Conservation (phyloP, 2,329 filamentous ascomycete species). For the Pseudogymnoascus sp. region DNA sequence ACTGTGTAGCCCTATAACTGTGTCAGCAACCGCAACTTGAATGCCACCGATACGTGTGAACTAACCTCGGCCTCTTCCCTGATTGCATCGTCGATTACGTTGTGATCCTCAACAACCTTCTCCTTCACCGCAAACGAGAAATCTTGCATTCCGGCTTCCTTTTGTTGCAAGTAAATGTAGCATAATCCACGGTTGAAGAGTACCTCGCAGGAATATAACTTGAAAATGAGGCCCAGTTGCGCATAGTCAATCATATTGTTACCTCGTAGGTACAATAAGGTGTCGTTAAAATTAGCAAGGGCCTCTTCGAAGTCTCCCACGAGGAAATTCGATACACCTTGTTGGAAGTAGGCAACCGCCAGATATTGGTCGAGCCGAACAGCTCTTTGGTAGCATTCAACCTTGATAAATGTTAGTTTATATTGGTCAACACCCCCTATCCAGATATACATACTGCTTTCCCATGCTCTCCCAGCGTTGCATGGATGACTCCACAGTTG, state of each 20-base stretch:
- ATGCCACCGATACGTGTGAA: not conserved
- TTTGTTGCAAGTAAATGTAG: slow-evolving; percentile 93
- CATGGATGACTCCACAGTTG: slow-evolving; percentile 96
- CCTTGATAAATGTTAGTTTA: slow-evolving; percentile 43
- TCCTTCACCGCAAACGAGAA: slow-evolving; percentile 85
- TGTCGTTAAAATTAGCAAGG: slow-evolving; percentile 97
- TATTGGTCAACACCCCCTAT: slow-evolving; percentile 16
- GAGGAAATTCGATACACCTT: slow-evolving; percentile 96
- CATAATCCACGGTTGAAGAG: slow-evolving; percentile 95
- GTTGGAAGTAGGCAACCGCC: slow-evolving; percentile 95
- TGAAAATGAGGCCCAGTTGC: slow-evolving; percentile 89
- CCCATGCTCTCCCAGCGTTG: slow-evolving; percentile 89
- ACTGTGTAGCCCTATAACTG: slow-evolving; percentile 78
- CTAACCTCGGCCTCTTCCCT: slow-evolving; percentile 79
- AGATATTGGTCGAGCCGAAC: slow-evolving; percentile 89
- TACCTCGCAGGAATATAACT: slow-evolving; percentile 93
- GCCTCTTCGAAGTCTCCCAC: slow-evolving; percentile 96
- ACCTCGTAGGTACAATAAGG: slow-evolving; percentile 83
- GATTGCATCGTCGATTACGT: slow-evolving; percentile 97
- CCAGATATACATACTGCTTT: slow-evolving; percentile 63
- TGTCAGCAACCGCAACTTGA: slow-evolving; percentile 16
- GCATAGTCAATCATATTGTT: slow-evolving; percentile 98
- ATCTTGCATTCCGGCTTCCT: slow-evolving; percentile 84
- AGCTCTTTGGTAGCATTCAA: slow-evolving; percentile 89
- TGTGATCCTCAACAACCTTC: slow-evolving; percentile 92